Base-by-base conservation (phyloP, 2,329 filamentous ascomycete genomes). In the Myriosclerotinia curreyana region DNA sequence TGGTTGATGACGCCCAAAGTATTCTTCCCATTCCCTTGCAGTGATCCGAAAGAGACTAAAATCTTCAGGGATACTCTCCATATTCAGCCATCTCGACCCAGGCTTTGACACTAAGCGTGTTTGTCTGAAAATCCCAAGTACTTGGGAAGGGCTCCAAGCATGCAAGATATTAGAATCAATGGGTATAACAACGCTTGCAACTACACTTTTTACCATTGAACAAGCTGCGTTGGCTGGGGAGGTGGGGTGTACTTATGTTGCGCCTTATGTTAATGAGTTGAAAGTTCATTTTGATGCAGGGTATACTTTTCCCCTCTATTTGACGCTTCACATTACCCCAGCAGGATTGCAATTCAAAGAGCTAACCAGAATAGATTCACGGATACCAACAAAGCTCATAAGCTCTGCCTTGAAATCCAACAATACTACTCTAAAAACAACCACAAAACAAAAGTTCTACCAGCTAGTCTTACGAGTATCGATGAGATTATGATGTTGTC, bases 211-310 rank as follows among this genome's bases (percentile, higher is more conserved):
- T 69, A 83, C 81, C 51, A 79, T 87, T 69, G 78, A 83, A 49
- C 86, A 88, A 71, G 86, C 84, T 0, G 77, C 78, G 1, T 75
- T 87, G 1, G 86, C 86, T 0, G 81, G 79, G 0, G 81, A 85
- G 58, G 82, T 80, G 0, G 78, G 80, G 5, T 88, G 85, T 68
- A 80, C 80, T 0, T 88, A 87, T 69, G 83, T 89, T 51, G 84
- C 86, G 0, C 86, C 86, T 0, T 89, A 87, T 66, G 83, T 88
- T 38, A 87, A 88, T 70, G 85, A 88, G 68, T 75, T 89, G 49
- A 82, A 81, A 67, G 86, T 86, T 6, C 85, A 88, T 69, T 84
- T 87, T 64, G 81, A 84, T 50, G 70, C 76, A 15, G 76, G 74
- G 79, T 83, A 72, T 68, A 17, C 22, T 49, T 75, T 60, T 38